A percentile compares a stretch with the other conserved stretches of the same genome.
Conservation (phyloP, 2,329 filamentous ascomycete species). For the Aspergillus tanneri region DNA sequence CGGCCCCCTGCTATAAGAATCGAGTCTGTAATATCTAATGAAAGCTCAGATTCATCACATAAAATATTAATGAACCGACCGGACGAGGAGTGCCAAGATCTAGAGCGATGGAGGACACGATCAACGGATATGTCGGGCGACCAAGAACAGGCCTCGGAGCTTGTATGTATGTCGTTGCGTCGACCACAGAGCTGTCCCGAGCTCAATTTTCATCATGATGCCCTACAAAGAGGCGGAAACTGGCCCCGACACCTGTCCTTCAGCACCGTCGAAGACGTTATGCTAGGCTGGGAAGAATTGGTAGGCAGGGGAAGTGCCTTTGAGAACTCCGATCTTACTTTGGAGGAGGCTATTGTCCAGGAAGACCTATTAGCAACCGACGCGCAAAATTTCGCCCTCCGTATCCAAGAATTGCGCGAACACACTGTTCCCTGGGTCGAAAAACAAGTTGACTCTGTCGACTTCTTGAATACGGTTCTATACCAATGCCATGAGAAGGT, state of each 20-base stretch:
- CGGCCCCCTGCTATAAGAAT: slow-evolving; percentile 37
- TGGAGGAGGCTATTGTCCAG: slow-evolving; percentile 42
- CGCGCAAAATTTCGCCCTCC: slow-evolving; percentile 34
- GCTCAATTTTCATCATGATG: slow-evolving; percentile 21
- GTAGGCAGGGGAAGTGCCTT: slow-evolving; percentile 25
- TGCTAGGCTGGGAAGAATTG: slow-evolving; percentile 38
- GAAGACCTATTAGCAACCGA: slow-evolving; percentile 43
- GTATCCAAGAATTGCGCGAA: slow-evolving; percentile 39
- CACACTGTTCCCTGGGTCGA: slow-evolving; percentile 45
- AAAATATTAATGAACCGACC: slow-evolving; percentile 17
- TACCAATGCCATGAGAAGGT: slow-evolving; percentile 65
- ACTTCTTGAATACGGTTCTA: slow-evolving; percentile 63
- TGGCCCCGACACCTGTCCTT: slow-evolving; percentile 49
- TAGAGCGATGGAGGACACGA: slow-evolving; percentile 29
- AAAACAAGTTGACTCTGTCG: slow-evolving; percentile 43
- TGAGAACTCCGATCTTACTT: slow-evolving; percentile 38
- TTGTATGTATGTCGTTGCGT: slow-evolving; percentile 33
- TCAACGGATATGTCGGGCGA: slow-evolving; percentile 33
- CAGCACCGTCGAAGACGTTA: slow-evolving; percentile 48
- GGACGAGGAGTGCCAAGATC: slow-evolving; percentile 30
- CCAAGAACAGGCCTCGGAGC: slow-evolving; percentile 26
- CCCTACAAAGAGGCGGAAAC: slow-evolving; percentile 26
- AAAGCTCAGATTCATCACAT: slow-evolving; percentile 18
- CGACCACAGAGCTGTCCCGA: slow-evolving; percentile 39
- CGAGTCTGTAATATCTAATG: slow-evolving; percentile 25